Base-by-base conservation (phyloP, 352 stramenopile species). In the Phytophthora pinifolia region DNA sequence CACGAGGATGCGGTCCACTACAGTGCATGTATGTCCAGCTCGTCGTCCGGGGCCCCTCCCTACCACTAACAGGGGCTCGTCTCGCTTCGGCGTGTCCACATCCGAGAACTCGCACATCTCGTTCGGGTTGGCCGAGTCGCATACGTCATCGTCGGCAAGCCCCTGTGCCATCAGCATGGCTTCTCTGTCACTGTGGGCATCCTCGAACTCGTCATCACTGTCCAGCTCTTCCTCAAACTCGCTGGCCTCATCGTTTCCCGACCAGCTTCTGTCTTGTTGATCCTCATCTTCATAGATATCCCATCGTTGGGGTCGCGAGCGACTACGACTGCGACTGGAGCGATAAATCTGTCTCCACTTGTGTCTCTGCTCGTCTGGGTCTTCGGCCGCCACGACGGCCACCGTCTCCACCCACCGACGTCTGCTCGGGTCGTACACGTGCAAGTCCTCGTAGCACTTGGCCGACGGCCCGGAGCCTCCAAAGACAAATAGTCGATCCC, bases 401-500 rank as follows among this genome's bases (percentile, higher is more conserved):
- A 67, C 54, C n/a, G 62, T 79, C 82, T 92, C 77, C 78, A 94
- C 54, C 76, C 74, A 85, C 41, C 67, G 55, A 27, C 70, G 56
- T 69, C 68, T 33, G 44, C 41, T 48, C 0, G 70, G 63, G 67
- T 98, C 92, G 46, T 98, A 93, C 39, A 98, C 86, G 57, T 98
- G 93, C 34, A 98, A 82, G 51, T 98, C 95, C 56, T 98, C 92
- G 70, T 98, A 98, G 69, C 93, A 98, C 58, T 97, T 97, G 25
- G 91, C 93, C 12, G 88, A 77, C 17, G 91, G 94, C 0, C 94
- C 96, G 14, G 83, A 97, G 10, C 96, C 96, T 27, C 96, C 96
- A 76, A 98, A 98, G 7, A 98, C 75, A 60, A 96, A 98, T 6
- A 98, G 63, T n/a, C 82, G 70, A 41, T 92, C 89, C 38, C 84